Evolutionary conservation across 2,329 filamentous ascomycete genomes (phyloP), one percentile per base, ranked within the genome.

Genomic region (Achaetomium macrosporum): DNA sequence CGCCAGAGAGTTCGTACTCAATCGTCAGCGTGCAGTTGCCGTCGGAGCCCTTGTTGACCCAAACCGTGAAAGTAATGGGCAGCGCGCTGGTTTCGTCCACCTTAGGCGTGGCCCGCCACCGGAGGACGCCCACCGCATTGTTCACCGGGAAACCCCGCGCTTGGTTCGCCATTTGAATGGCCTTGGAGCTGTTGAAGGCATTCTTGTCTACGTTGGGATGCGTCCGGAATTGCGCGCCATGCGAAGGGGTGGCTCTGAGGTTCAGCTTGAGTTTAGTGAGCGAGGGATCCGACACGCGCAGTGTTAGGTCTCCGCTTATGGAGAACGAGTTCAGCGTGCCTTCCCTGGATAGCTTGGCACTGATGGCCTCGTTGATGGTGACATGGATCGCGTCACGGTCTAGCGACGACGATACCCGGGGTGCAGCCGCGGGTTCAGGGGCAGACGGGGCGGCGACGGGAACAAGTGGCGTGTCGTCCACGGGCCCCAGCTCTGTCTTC

Each of bases 161-260:
- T 2, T 82, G 78, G 67, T 97, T 95, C 71, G 87, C 90, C 71
- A 97, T 85, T 71, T 97, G 93, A 59, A 99, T 92, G 25, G 80
- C 74, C 68, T 89, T 93, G 63, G 84, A 82, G 66, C 78, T 86
- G 67, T 85, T 90, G 78, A 97, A 99, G 12, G 88, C 76, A 50
- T 82, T 81, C 68, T 89, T 91, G 74, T 99, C 92, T 51, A 99
- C 92, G 68, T 97, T 97, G 48, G 93, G 93, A 69, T 99, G 93
- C 37, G 92, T 93, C 63, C 90, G 87, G 76, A 96, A 93, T 69
- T 96, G 90, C 16, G 87, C 91, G 55, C 89, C 89, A 61, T 90
- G 86, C 41, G 84, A 90, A 41, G 90, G 77, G 57, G 85, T 83
- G 31, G 90, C 84, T 36, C 81, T 78, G 37, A 97, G 79, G 61